These are phyloP conservation scores for Botrytis deweyae DNA, from an alignment of 2,329 filamentous ascomycete species.

Conservation along the genomic window DNA sequence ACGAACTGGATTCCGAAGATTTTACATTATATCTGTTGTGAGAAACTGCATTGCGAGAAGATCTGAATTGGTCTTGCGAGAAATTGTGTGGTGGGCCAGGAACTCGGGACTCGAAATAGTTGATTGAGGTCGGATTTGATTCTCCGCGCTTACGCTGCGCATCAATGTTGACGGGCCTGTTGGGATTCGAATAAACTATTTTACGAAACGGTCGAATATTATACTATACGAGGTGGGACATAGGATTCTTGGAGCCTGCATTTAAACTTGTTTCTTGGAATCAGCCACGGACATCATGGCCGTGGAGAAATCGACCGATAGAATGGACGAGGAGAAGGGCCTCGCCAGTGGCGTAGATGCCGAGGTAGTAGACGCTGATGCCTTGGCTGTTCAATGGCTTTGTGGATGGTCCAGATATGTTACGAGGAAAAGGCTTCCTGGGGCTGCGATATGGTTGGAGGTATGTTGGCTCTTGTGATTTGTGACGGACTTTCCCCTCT, in stretches of 20 bases:
- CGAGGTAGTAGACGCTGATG: not conserved
- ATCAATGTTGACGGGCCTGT: not conserved
- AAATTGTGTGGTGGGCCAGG: not conserved
- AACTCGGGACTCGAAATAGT: not conserved
- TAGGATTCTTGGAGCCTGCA: not conserved
- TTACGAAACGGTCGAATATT: not conserved
- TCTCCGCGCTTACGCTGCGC: not conserved
- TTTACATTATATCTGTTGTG: not conserved
- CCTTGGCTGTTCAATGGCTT: not conserved
- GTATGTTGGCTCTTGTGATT: conserved; percentile 17
- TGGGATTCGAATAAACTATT: too few relatives aligned
- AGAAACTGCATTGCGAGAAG: not conserved
- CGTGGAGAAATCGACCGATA: not conserved
- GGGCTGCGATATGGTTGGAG: conserved; percentile 25
- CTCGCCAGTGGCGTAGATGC: not conserved
- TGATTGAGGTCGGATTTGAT: not conserved
- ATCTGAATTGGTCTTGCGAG: not conserved
- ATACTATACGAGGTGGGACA: not conserved
- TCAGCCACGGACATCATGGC: not conserved
- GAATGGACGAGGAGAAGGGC: conserved; percentile 17
- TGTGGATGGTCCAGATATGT: conserved; percentile 13
- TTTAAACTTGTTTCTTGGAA: too few relatives aligned
- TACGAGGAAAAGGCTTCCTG: not conserved
- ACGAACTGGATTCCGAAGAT: not conserved
- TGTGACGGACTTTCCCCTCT: not conserved